Conservation (phyloP, 1,139 yeast genomes). For the Kurtzmaniella quercitrusa region DNA sequence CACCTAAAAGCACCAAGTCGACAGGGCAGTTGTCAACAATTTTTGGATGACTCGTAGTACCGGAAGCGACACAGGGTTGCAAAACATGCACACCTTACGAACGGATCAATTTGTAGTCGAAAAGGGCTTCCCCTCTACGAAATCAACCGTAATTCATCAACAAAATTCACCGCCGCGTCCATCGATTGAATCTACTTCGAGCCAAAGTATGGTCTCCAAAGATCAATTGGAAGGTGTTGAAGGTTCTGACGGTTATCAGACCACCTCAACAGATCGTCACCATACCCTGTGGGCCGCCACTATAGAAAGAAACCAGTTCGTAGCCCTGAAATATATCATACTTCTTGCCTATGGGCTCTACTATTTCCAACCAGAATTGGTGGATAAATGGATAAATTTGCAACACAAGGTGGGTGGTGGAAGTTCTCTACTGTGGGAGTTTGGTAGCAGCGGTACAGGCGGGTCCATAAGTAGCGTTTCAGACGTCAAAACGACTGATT, state of each 20-base stretch:
- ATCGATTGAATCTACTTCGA: not conserved
- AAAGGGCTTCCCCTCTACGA: not conserved
- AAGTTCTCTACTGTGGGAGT: not conserved
- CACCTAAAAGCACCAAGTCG: not conserved
- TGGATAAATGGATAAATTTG: constrained; percentile 42
- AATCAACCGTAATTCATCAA: not conserved
- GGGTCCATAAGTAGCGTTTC: not conserved
- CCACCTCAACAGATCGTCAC: not conserved
- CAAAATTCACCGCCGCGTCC: not conserved
- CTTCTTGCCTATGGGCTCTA: constrained; percentile 24
- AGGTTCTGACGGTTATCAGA: not conserved
- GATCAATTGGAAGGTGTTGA: not conserved
- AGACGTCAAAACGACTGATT: constrained; percentile 5
- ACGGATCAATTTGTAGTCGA: not conserved
- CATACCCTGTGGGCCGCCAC: constrained; percentile 18
- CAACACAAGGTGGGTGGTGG: constrained; percentile 36
- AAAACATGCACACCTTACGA: not conserved
- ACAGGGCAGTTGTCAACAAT: not conserved
- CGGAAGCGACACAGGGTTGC: not conserved
- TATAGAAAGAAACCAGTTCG: constrained; percentile 38
- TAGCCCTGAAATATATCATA: constrained; percentile 28
- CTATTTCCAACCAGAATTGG: constrained; percentile 2
- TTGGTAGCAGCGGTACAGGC: not conserved
- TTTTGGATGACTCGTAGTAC: not conserved
- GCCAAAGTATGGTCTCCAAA: not conserved